Evolutionary conservation across 73 alveolate species (phyloP).

Genomic region (Breviolum minutum): DNA sequence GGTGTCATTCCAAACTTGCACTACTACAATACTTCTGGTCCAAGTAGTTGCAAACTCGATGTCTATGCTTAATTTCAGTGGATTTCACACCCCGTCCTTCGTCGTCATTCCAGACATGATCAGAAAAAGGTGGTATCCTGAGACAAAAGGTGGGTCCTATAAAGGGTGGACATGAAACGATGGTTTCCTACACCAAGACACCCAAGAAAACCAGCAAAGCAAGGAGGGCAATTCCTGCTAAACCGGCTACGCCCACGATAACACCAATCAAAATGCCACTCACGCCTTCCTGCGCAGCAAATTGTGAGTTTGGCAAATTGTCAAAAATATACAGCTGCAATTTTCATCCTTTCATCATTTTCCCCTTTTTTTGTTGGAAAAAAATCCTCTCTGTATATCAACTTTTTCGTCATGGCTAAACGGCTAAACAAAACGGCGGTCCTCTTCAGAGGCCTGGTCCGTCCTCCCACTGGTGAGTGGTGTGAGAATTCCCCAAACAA

Average conservation of each 20-base stretch:
- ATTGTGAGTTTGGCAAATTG: neutral
- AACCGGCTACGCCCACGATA: slow-evolving; percentile 29
- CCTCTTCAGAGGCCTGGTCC: neutral
- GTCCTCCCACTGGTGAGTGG: neutral
- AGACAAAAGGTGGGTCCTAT: neutral
- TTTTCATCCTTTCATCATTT: no score
- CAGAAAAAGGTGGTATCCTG: slow-evolving; percentile 58
- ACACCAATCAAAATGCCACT: slow-evolving; percentile 1
- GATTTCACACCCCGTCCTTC: neutral
- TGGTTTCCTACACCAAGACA: neutral
- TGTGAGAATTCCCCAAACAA: slow-evolving; percentile 20
- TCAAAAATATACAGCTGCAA: neutral
- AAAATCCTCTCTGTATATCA: no score
- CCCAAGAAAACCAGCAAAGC: slow-evolving; percentile 41
- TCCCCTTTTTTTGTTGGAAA: no score
- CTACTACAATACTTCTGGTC: no score
- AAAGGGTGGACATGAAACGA: no score
- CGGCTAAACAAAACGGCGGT: neutral
- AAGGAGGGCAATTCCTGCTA: slow-evolving; percentile 48
- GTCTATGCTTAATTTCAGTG: no score
- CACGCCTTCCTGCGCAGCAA: neutral
- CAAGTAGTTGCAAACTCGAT: no score
- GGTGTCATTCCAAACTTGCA: no score
- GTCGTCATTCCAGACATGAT: slow-evolving; percentile 66
- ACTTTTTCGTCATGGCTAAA: neutral